Percentiles rank a stretch among this genome's conserved stretches.
These are phyloP conservation scores for Epichloe elymi DNA, from an alignment of 2,329 filamentous ascomycete species.

Conservation along the genomic window DNA sequence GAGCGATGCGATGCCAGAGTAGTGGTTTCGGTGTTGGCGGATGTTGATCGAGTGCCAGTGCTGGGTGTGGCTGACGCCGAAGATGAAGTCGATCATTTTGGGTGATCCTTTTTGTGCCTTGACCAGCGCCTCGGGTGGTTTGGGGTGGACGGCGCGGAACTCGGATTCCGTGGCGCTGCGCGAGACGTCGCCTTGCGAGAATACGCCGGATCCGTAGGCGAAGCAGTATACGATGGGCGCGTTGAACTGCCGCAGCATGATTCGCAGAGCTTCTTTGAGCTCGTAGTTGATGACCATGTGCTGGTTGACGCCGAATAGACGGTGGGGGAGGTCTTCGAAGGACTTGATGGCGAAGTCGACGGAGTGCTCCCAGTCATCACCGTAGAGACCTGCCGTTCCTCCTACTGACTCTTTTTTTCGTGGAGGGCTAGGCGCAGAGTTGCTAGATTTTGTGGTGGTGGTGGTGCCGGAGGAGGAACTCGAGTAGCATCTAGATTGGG, in stretches of 20 bases:
- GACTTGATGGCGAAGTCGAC: slow-evolving; percentile 27
- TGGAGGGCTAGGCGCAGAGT: slow-evolving; percentile 3
- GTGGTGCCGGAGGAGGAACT: not conserved
- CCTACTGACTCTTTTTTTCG: slow-evolving; percentile 14
- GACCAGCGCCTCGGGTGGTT: slow-evolving; percentile 65
- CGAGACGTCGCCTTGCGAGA: slow-evolving; percentile 56
- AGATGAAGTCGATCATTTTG: slow-evolving; percentile 98
- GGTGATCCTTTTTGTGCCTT: slow-evolving; percentile 77
- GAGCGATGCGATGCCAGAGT: slow-evolving; percentile 70
- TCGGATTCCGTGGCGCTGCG: slow-evolving; percentile 41
- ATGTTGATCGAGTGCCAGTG: slow-evolving; percentile 97
- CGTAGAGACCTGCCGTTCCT: slow-evolving; percentile 23
- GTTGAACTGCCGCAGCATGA: slow-evolving; percentile 80
- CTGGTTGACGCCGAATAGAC: slow-evolving; percentile 82
- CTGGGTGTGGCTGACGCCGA: slow-evolving; percentile 85
- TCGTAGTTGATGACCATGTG: slow-evolving; percentile 93
- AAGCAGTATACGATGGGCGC: slow-evolving; percentile 94
- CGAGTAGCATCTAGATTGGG: slow-evolving; percentile 5
- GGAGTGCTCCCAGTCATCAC: slow-evolving; percentile 30
- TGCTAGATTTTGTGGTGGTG: slow-evolving; percentile 4
- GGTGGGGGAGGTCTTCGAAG: slow-evolving; percentile 30
- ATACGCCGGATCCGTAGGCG: slow-evolving; percentile 94
- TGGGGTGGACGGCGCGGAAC: slow-evolving; percentile 59
- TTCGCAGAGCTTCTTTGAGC: slow-evolving; percentile 79
- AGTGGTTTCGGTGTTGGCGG: slow-evolving; percentile 78